Evolutionary conservation across 2,329 filamentous ascomycete species (phyloP).

Genomic region (Penicillium nordicum): DNA sequence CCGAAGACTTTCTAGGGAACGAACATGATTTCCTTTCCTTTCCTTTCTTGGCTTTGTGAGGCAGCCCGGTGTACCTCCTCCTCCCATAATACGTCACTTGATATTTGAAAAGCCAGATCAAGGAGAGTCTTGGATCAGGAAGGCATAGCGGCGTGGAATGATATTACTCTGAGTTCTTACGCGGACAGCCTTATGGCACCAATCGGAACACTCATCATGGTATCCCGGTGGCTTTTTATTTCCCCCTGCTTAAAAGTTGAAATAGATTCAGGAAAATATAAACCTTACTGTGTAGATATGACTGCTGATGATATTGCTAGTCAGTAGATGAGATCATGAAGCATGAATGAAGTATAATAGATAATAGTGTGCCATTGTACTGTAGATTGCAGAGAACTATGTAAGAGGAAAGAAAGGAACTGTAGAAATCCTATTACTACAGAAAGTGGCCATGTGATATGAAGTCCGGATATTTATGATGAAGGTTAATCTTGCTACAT

Average conservation of each 20-base stretch:
- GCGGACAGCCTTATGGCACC: neutral
- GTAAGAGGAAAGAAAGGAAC: neutral
- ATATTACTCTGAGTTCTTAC: conserved; percentile 1
- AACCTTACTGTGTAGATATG: neutral
- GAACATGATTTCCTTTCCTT: neutral
- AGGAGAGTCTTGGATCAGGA: neutral
- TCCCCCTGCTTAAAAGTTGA: neutral
- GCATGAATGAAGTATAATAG: neutral
- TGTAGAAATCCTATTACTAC: neutral
- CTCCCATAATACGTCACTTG: neutral
- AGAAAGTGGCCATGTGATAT: neutral
- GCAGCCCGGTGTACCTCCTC: neutral
- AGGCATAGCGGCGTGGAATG: conserved; percentile 1
- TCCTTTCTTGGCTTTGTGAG: neutral
- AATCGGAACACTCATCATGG: conserved; percentile 1
- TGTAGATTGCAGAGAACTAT: neutral
- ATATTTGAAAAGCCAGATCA: neutral
- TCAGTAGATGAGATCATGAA: neutral
- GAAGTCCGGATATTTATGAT: no score
- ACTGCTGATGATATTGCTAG: neutral
- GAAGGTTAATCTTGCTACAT: neutral
- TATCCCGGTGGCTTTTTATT: neutral
- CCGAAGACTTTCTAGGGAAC: neutral
- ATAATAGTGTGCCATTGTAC: neutral
- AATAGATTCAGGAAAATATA: neutral